These are phyloP conservation scores for Blastocystis sp. DNA, from an alignment of 352 stramenopile genomes.

Conservation along the genomic window DNA sequence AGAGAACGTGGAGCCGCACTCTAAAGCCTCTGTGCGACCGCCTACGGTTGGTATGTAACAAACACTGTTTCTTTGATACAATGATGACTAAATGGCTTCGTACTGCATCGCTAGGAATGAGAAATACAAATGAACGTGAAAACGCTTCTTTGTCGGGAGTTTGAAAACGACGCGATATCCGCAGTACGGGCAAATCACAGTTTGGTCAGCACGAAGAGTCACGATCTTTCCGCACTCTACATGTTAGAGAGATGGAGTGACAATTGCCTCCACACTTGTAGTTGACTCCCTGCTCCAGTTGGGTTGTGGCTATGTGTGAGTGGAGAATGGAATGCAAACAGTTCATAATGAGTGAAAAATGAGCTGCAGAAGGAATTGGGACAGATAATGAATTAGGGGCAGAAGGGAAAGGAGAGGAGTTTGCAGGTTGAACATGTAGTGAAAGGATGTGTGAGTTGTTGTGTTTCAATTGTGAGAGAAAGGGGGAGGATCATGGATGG, in stretches of 20 bases:
- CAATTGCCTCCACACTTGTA: conserved; percentile 55
- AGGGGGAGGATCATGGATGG: too few relatives aligned
- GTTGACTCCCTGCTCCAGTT: conserved; percentile 57
- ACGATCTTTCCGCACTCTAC: conserved; percentile 59
- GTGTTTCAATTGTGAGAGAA: too few relatives aligned
- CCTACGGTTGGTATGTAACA: conserved; percentile 29
- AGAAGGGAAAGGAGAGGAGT: too few relatives aligned
- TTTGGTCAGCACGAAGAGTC: conserved; percentile 11
- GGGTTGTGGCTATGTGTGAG: conserved; percentile 11
- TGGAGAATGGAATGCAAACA: background rate
- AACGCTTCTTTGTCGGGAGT: conserved; percentile 52
- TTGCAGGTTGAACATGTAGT: too few relatives aligned
- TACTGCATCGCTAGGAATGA: conserved; percentile 39
- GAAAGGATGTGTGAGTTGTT: too few relatives aligned
- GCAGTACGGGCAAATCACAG: conserved; percentile 44
- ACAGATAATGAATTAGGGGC: too few relatives aligned
- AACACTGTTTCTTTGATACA: conserved; percentile 50
- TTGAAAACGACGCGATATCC: conserved; percentile 67
- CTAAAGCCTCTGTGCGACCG: background rate
- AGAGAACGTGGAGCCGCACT: background rate
- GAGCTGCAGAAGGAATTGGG: too few relatives aligned
- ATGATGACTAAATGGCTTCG: conserved; percentile 46
- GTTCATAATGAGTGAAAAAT: conserved; percentile 23
- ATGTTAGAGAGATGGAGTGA: background rate
- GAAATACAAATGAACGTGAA: background rate